These are phyloP conservation scores for Lactuca sativa DNA, from an alignment of 129 eudicot species.

Conservation along the genomic window DNA sequence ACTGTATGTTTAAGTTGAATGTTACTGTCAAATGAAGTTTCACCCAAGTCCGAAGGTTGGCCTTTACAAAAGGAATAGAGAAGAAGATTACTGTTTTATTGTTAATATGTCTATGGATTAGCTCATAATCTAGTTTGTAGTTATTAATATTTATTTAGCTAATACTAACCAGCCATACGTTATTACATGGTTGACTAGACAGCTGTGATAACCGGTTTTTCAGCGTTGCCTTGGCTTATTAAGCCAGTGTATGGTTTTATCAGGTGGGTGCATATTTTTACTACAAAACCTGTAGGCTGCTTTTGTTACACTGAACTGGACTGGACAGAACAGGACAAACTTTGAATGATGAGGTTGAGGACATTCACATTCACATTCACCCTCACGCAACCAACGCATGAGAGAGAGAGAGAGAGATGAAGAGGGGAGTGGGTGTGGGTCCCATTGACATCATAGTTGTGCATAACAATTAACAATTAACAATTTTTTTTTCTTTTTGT, in stretches of 20 bases:
- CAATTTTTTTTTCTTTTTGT: conserved; percentile 13
- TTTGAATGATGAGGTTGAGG: too few species aligned
- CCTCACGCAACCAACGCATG: too few species aligned
- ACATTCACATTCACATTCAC: too few species aligned
- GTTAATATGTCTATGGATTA: background rate
- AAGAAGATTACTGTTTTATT: background rate
- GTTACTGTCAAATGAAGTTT: too few species aligned
- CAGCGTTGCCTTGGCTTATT: conserved; percentile 94
- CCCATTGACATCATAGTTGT: background rate
- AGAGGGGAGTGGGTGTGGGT: too few species aligned
- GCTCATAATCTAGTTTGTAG: conserved; percentile 2
- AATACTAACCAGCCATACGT: conserved; percentile 38
- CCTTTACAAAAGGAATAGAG: background rate
- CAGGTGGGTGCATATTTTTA: conserved; percentile 56
- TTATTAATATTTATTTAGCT: background rate
- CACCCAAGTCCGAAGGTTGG: background rate
- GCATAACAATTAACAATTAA: too few species aligned
- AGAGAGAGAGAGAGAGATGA: too few species aligned
- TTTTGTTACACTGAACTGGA: background rate
- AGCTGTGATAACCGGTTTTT: conserved; percentile 92
- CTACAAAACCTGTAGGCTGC: background rate
- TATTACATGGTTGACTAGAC: conserved; percentile 63
- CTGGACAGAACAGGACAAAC: background rate
- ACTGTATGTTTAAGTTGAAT: too few species aligned
- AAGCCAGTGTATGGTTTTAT: conserved; percentile 98